phyloP scores from a whole-genome alignment of 139 green algal genomes.

The Auxenochlorella protothecoides region DNA sequence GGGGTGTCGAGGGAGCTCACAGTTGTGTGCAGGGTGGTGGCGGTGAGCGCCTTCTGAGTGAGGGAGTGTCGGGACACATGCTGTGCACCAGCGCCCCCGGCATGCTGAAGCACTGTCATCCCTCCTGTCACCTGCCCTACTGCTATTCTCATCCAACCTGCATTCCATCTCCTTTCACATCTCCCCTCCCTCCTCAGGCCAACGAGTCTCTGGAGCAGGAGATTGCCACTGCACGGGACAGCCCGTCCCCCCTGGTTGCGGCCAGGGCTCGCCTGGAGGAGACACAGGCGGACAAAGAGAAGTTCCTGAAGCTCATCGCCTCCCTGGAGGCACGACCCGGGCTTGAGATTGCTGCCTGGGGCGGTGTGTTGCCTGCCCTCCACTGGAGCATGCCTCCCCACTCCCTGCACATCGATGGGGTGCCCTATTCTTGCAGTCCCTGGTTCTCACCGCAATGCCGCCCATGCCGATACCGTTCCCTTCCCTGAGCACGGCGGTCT shows the following conservation, averaged over 20 bases:
- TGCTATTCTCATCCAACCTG: background rate
- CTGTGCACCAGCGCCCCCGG: too few species aligned
- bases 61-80: too few species aligned
- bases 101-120: too few species aligned
- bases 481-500: background rate
- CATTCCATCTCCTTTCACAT: background rate
- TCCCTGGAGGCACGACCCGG: slow-evolving; percentile 34
- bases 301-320: slow-evolving; percentile 54
- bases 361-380: too few species aligned
- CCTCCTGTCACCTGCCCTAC: too few species aligned
- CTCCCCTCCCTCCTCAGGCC: slow-evolving; percentile 12
- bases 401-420: too few species aligned
- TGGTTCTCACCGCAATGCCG: too few species aligned
- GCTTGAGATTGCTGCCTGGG: too few species aligned
- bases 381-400: too few species aligned
- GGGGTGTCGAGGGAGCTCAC: too few species aligned
- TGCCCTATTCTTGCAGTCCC: too few species aligned
- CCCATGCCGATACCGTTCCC: background rate
- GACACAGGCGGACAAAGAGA: slow-evolving; percentile 38
- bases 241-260: slow-evolving; percentile 50
- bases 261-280: slow-evolving; percentile 32
- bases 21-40: background rate
- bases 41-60: background rate
- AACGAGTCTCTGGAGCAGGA: slow-evolving; percentile 32
- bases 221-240: slow-evolving; percentile 36